Evolutionary conservation across 768 basidiomycete species (phyloP).

Genomic region (Punctularia strigosozonata): DNA sequence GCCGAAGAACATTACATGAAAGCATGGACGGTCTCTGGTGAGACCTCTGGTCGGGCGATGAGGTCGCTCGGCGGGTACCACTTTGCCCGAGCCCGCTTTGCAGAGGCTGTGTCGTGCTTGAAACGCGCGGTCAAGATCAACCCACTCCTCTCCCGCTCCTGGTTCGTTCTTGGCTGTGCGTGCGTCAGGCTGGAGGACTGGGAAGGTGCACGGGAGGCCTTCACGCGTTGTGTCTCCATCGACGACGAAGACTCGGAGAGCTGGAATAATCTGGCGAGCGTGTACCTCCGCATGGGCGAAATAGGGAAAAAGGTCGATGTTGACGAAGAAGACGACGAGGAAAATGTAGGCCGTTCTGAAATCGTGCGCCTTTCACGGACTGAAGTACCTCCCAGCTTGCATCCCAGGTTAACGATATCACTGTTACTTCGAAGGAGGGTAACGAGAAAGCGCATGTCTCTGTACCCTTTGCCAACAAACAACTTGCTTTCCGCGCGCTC

Average conservation of each 20-base stretch:
- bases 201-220: conserved; percentile 75
- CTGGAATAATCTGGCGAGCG: conserved; percentile 94
- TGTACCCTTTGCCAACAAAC: conserved; percentile 60
- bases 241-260: conserved; percentile 97
- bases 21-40: conserved; percentile 75
- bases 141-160: conserved; percentile 74
- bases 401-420: too few relatives aligned
- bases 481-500: conserved; percentile 86
- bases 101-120: conserved; percentile 52
- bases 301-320: conserved; percentile 16
- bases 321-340: conserved; percentile 17
- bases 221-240: conserved; percentile 75
- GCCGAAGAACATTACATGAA: conserved; percentile 65
- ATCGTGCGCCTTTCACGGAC: too few relatives aligned
- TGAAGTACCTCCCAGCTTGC: too few relatives aligned
- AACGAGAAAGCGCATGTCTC: conserved; percentile 18
- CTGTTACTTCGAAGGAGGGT: too few relatives aligned
- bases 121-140: conserved; percentile 76
- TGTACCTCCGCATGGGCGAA: conserved; percentile 77
- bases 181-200: conserved; percentile 75
- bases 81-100: conserved; percentile 57
- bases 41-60: conserved; percentile 83
- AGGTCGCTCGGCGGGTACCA: conserved; percentile 81
- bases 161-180: conserved; percentile 96
- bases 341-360: too few relatives aligned